These are phyloP conservation scores for Eimeria tenella DNA, from an alignment of 169 alveolate species.

Conservation along the genomic window DNA sequence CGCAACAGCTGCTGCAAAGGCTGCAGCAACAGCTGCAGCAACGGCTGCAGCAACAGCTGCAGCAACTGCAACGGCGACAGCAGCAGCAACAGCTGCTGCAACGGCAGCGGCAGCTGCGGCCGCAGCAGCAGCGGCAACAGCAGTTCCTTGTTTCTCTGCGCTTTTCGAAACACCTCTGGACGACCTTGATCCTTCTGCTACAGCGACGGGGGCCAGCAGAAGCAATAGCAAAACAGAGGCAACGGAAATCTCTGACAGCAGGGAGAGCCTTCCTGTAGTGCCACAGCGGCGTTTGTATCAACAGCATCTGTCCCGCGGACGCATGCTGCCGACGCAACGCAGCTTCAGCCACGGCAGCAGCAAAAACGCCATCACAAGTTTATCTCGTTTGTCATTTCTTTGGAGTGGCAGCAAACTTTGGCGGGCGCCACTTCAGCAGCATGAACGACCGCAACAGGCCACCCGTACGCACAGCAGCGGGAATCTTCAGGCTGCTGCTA, in stretches of 20 bases:
- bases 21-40: not conserved
- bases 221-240: constrained; percentile 6
- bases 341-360: constrained; percentile 57
- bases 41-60: not conserved
- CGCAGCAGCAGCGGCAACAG: constrained; percentile 27
- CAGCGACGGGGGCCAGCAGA: not conserved
- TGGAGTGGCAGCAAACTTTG: constrained; percentile 42
- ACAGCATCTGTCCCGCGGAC: constrained; percentile 32
- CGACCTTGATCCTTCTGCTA: not conserved
- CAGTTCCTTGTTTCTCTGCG: constrained; percentile 11
- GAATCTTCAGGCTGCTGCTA: not conserved
- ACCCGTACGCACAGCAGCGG: constrained; percentile 12
- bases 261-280: constrained; percentile 46
- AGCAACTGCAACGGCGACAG: constrained; percentile 1
- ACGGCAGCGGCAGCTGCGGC: constrained; percentile 1
- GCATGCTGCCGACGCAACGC: constrained; percentile 52
- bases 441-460: not conserved
- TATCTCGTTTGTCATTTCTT: constrained; percentile 9
- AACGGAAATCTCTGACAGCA: not conserved
- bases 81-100: not conserved
- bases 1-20: not conserved
- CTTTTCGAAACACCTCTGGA: constrained; percentile 13
- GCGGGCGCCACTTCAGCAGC: constrained; percentile 33
- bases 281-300: constrained; percentile 13
- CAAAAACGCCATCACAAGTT: not conserved